These are phyloP conservation scores for Climacium dendroides DNA, from an alignment of 225 moss, liverwort and hornwort genomes.

Conservation along the genomic window DNA sequence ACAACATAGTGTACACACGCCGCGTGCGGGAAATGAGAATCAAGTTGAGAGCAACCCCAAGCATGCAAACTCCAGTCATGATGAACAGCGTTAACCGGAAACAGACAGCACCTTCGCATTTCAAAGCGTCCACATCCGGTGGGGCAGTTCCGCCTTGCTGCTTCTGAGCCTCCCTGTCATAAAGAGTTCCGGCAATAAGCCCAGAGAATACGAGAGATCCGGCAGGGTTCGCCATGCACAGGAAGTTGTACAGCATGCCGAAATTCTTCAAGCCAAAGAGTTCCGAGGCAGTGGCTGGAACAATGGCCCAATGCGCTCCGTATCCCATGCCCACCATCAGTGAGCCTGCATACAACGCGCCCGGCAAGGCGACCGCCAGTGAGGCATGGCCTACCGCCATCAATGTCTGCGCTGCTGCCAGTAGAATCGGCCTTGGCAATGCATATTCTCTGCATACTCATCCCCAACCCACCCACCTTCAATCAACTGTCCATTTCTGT, in stretches of 20 bases:
- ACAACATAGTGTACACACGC: conserved; percentile 42
- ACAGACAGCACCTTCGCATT: conserved; percentile 37
- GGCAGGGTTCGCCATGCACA: conserved; percentile 30
- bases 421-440: conserved; percentile 57
- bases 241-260: conserved; percentile 53
- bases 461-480: neutral
- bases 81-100: conserved; percentile 34
- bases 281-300: conserved; percentile 48
- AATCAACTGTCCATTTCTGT: neutral
- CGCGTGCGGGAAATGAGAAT: conserved; percentile 33
- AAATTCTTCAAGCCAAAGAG: conserved; percentile 52
- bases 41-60: conserved; percentile 26
- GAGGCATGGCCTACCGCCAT: conserved; percentile 72
- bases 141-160: conserved; percentile 2
- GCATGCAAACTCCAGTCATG: conserved; percentile 34
- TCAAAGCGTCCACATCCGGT: conserved; percentile 16
- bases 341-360: conserved; percentile 51
- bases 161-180: conserved; percentile 42
- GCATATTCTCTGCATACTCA: conserved; percentile 38
- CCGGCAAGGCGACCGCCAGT: conserved; percentile 59
- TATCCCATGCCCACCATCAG: conserved; percentile 45
- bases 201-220: conserved; percentile 44
- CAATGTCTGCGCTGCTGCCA: conserved; percentile 55
- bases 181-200: conserved; percentile 37
- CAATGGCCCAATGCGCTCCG: conserved; percentile 48